Percentiles rank a stretch among this genome's conserved stretches.
Conservation (phyloP, 176 grass and related monocot species). For the Paspalum notatum region DNA sequence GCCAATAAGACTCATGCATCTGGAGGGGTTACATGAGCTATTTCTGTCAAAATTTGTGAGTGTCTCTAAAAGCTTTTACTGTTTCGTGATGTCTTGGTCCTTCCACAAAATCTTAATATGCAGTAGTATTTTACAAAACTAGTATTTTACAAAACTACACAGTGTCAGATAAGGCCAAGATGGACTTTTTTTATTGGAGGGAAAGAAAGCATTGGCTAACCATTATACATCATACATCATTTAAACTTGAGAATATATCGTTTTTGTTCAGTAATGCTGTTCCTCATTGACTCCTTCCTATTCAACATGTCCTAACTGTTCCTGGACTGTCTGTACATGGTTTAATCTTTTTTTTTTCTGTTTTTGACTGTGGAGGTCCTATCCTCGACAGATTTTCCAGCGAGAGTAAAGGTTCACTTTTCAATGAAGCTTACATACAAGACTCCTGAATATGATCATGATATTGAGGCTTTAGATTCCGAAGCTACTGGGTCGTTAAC, state of each 20-base stretch:
- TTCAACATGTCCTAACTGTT: constrained; percentile 6
- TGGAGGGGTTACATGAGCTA: constrained; percentile 95
- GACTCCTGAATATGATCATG: constrained; percentile 81
- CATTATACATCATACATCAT: neutral
- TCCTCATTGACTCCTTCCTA: neutral
- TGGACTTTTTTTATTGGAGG: neutral
- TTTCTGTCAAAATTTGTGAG: constrained; percentile 99
- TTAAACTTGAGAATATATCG: constrained; percentile 26
- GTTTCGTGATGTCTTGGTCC: neutral
- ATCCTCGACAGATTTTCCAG: constrained; percentile 72
- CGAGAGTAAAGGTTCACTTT: constrained; percentile 79
- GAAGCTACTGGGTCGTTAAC: constrained; percentile 57
- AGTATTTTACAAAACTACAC: neutral
- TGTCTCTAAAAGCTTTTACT: constrained; percentile 20
- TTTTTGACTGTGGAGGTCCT: constrained; percentile 83
- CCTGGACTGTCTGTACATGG: constrained; percentile 18
- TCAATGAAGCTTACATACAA: constrained; percentile 95
- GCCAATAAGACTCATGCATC: constrained; percentile 89
- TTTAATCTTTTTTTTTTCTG: constrained; percentile 41
- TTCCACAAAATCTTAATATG: constrained; percentile 31
- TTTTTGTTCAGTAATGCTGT: constrained; percentile 20
- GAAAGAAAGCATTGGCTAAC: neutral
- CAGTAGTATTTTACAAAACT: constrained; percentile 1
- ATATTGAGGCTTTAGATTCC: constrained; percentile 59
- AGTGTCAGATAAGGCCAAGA: neutral